phyloP scores from a whole-genome alignment of 139 green algal species.

The Microglena sp. region DNA sequence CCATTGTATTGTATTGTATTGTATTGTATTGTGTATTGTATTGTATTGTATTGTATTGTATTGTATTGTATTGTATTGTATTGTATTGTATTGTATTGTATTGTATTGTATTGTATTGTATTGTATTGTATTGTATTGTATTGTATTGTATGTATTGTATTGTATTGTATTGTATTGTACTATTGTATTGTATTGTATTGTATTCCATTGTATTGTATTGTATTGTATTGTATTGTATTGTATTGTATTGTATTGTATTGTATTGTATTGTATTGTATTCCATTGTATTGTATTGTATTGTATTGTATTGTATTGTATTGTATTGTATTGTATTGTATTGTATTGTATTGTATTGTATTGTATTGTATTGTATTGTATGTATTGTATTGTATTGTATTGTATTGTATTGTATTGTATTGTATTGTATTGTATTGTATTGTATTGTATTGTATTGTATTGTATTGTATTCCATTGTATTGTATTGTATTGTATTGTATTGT shows the following conservation, averaged over 20 bases:
- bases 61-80: not conserved
- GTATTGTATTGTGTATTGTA: not conserved
- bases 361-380: too few species aligned
- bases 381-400: conserved; percentile 5
- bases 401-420: conserved; percentile 5
- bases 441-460: conserved; percentile 5
- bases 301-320: conserved; percentile 5
- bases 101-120: not conserved
- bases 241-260: conserved; percentile 5
- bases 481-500: conserved; percentile 5
- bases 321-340: conserved; percentile 5
- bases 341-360: conserved; percentile 5
- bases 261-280: conserved; percentile 4
- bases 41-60: not conserved
- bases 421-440: conserved; percentile 5
- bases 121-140: not conserved
- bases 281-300: conserved; percentile 4
- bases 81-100: not conserved
- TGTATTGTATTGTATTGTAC: conserved; percentile 1
- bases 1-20: not conserved
- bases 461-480: conserved; percentile 3
- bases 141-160: too few species aligned
- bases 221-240: conserved; percentile 5
- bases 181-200: conserved; percentile 3
- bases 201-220: conserved; percentile 3